phyloP scores from a whole-genome alignment of 495 filamentous ascomycete species.

The Aspergillus steynii region DNA sequence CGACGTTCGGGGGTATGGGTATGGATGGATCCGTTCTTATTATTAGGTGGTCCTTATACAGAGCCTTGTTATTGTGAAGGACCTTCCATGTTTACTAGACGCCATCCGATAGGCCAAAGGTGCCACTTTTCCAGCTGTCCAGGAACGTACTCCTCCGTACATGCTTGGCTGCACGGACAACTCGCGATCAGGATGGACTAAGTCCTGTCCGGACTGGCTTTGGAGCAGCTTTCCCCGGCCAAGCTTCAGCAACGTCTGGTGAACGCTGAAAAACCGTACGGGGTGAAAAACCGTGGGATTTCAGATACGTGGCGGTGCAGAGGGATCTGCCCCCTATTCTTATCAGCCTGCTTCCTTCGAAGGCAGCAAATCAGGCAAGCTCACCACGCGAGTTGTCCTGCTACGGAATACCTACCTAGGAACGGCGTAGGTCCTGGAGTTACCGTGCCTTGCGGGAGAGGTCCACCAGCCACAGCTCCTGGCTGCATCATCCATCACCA shows the following conservation, averaged over 20 bases:
- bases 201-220: not conserved
- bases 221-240: not conserved
- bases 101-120: not conserved
- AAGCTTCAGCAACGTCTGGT: not conserved
- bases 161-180: not conserved
- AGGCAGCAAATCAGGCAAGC: not conserved
- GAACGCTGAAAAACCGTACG: too few relatives aligned
- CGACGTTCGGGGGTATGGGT: constrained; percentile 8
- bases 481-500: too few relatives aligned
- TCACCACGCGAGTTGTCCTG: too few relatives aligned
- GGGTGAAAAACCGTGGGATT: too few relatives aligned
- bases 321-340: constrained; percentile 3
- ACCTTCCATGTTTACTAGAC: not conserved
- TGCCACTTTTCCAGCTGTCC: not conserved
- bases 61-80: constrained; percentile 1
- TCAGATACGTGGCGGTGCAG: constrained; percentile 20
- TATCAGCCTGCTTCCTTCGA: not conserved
- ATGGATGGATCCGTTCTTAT: constrained; percentile 9
- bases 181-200: not conserved
- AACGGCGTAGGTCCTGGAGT: too few relatives aligned
- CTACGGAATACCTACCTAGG: too few relatives aligned
- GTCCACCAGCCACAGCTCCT: not conserved
- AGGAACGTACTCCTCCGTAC: not conserved
- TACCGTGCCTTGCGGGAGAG: not conserved
- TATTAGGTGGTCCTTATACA: not conserved